Evolutionary conservation across 257 asterid genomes (phyloP).

Genomic region (Solanum etuberosum): DNA sequence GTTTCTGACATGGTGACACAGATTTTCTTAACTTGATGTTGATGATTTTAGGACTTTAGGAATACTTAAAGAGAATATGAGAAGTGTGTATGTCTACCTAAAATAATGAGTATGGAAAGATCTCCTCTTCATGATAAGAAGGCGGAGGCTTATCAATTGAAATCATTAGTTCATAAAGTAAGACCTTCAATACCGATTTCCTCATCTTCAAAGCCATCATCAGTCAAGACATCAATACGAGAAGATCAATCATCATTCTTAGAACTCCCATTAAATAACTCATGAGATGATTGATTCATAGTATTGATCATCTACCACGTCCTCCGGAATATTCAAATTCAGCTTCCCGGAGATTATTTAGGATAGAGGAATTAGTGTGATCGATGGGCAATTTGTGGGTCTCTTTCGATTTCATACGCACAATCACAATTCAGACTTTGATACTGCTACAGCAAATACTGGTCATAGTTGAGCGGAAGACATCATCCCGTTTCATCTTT

Average conservation of each 20-base stretch:
- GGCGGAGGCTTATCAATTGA: not conserved
- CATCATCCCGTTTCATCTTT: not conserved
- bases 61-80: not conserved
- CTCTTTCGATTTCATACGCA: not conserved
- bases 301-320: not conserved
- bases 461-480: not conserved
- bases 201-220: not conserved
- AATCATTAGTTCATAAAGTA: not conserved
- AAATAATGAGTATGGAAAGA: not conserved
- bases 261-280: not conserved
- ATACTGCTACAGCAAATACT: not conserved
- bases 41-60: not conserved
- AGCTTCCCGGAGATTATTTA: not conserved
- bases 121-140: not conserved
- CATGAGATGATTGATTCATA: not conserved
- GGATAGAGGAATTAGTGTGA: not conserved
- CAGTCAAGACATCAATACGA: not conserved
- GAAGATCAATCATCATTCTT: not conserved
- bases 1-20: not conserved
- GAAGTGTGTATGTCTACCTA: not conserved
- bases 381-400: not conserved
- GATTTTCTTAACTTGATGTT: not conserved
- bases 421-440: not conserved
- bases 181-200: not conserved
- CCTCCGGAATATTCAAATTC: not conserved